Percentiles rank a stretch among this genome's conserved stretches.
phyloP scores from a whole-genome alignment of 2,329 filamentous ascomycete species.

The Hymenoscyphus occultus region DNA sequence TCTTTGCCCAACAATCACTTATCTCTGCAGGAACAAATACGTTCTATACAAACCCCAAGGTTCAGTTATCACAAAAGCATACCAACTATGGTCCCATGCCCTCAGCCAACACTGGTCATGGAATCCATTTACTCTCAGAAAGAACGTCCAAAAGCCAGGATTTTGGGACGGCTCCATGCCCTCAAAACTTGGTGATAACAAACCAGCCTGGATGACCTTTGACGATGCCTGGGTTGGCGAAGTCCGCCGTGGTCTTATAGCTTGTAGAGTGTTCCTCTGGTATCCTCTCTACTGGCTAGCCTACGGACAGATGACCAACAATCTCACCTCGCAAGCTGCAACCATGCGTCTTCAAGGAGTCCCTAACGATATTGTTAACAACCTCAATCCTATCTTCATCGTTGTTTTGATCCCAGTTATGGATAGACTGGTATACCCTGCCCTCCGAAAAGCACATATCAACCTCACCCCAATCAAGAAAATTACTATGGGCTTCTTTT shows the following conservation, averaged over 20 bases:
- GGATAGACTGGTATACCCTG: conserved; percentile 55
- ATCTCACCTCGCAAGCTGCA: conserved; percentile 61
- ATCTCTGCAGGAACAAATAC: conserved; percentile 48
- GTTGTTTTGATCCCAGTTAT: conserved; percentile 56
- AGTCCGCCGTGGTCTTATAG: conserved; percentile 52
- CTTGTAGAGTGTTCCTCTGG: conserved; percentile 69
- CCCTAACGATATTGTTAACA: conserved; percentile 59
- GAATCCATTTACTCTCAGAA: conserved; percentile 50
- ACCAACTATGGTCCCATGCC: conserved; percentile 52
- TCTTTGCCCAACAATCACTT: conserved; percentile 57
- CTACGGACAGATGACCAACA: conserved; percentile 66
- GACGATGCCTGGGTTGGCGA: conserved; percentile 77
- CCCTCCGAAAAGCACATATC: conserved; percentile 49
- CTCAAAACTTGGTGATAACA: conserved; percentile 52
- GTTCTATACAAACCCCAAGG: conserved; percentile 54
- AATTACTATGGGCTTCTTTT: conserved; percentile 56
- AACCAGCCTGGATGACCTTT: conserved; percentile 73
- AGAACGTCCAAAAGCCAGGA: conserved; percentile 52
- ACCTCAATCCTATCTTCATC: conserved; percentile 58
- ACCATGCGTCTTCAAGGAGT: conserved; percentile 42
- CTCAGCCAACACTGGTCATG: conserved; percentile 44
- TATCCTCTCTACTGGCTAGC: conserved; percentile 42
- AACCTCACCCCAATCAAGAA: conserved; percentile 56
- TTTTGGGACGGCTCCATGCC: conserved; percentile 62
- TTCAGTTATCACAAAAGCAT: conserved; percentile 52